Percentiles rank a stretch among this genome's conserved stretches.
phyloP scores from a whole-genome alignment of 2,329 filamentous ascomycete species.

The Penicillium sp. region DNA sequence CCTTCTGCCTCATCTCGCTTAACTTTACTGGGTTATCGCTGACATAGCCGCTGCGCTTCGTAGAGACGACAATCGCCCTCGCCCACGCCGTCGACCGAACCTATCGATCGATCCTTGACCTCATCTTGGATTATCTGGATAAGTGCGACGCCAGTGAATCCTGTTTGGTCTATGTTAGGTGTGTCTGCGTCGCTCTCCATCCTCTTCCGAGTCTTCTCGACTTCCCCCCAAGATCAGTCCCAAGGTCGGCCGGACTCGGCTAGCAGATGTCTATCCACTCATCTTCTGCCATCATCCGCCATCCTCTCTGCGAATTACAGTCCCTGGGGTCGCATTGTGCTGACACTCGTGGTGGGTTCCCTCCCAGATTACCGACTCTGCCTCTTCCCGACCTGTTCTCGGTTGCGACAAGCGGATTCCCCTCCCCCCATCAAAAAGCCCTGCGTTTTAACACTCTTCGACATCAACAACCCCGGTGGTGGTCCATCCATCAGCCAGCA shows the following conservation, averaged over 20 bases:
- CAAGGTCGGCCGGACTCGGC: slow-evolving; percentile 32
- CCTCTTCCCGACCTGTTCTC: slow-evolving; percentile 29
- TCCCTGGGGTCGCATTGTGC: slow-evolving; percentile 22
- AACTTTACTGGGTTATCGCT: slow-evolving; percentile 34
- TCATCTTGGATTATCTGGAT: slow-evolving; percentile 18
- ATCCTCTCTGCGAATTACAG: slow-evolving; percentile 19
- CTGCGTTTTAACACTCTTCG: slow-evolving; percentile 18
- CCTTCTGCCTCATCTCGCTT: slow-evolving; percentile 17
- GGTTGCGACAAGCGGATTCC: slow-evolving; percentile 34
- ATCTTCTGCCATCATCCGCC: slow-evolving; percentile 9
- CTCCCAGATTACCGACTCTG: slow-evolving; percentile 27
- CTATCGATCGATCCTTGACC: slow-evolving; percentile 20
- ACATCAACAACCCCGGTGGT: slow-evolving; percentile 31
- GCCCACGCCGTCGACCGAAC: slow-evolving; percentile 21
- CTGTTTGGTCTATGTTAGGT: slow-evolving; percentile 30
- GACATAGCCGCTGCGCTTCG: slow-evolving; percentile 38
- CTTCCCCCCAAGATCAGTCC: slow-evolving; percentile 25
- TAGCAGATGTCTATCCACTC: slow-evolving; percentile 19
- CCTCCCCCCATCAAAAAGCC: slow-evolving; percentile 32
- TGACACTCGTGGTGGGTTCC: slow-evolving; percentile 21
- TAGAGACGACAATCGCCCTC: slow-evolving; percentile 29
- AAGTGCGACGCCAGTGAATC: slow-evolving; percentile 31
- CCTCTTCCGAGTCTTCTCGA: slow-evolving; percentile 33
- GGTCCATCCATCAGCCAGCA: slow-evolving; percentile 28
- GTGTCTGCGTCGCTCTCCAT: slow-evolving; percentile 31